Base-by-base conservation (phyloP, 1,284 basidiomycete species). In the Trametes pubescens region DNA sequence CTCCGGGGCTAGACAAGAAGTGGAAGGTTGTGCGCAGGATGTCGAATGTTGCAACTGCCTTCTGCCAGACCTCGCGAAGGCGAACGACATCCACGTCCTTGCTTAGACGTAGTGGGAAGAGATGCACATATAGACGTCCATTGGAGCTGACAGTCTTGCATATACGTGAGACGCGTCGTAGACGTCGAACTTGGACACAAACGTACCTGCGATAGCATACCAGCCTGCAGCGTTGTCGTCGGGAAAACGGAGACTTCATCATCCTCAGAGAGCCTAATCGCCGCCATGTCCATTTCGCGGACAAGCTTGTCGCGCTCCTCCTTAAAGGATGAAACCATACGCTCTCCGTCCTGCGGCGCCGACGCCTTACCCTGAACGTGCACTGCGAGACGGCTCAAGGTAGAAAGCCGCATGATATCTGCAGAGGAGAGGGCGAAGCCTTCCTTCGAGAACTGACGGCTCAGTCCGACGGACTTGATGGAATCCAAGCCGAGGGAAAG, bases 11-110 rank as follows among this genome's bases (percentile, higher is more conserved):
- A 8, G 73, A 59, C 16, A 78, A 67, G 65, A 83, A 84, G 65
- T 83, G 80, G 70, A 85, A 85, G 0, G 83, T 79, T 11, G 82
- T 83, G 18, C 84, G 78, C 56, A 84, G 73, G 40, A 82, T 81
- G 56, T 77, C 75, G 22, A 81, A 71, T 38, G 68, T 67, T 16
- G 70, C 54, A 34, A 80, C 67, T 4, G 77, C 73, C 47, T 63
- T 72, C 32, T 71, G 66, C 82, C 82, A 84, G 10, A 81, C 77
- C 9, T 66, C 64, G 32, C 72, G 72, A 21, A 85, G 70, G 10
- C 70, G 74, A 5, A 67, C 60, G 11, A 79, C 22, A 57, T 80
- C 68, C 18, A 74, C 69, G n/a, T 61, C 59, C 10, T 69, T 32
- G n/a, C 66, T 22, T 4, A 85, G 71, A 40, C 69, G 68, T 37